Conservation (phyloP, 177 flowering plant species). For the Vitis hybrid region DNA sequence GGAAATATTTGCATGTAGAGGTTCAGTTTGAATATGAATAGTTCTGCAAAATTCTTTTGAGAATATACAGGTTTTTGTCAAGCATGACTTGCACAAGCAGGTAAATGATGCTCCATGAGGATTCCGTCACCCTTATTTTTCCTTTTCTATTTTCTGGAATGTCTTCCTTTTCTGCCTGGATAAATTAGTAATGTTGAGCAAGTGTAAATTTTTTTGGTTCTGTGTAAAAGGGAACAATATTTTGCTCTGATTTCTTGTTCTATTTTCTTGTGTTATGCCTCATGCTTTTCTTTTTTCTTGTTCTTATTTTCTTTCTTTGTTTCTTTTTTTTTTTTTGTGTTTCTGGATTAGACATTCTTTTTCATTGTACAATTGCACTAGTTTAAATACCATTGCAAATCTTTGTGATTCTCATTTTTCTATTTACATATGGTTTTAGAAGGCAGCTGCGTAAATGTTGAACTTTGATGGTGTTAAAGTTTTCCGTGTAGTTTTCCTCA, state of each 20-base stretch:
- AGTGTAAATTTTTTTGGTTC: constrained; percentile 1
- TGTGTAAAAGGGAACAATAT: background rate
- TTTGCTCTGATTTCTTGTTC: background rate
- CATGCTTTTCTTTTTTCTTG: too few species aligned
- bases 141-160: background rate
- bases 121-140: background rate
- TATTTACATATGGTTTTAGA: too few species aligned
- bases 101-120: background rate
- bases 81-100: background rate
- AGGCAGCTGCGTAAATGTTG: too few species aligned
- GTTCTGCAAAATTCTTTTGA: constrained; percentile 7
- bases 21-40: constrained; percentile 79
- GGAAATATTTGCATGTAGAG: constrained; percentile 70
- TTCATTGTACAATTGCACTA: too few species aligned
- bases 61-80: background rate
- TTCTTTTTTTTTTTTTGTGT: too few species aligned
- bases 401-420: too few species aligned
- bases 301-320: too few species aligned
- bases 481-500: too few species aligned
- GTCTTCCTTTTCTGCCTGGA: background rate
- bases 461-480: too few species aligned
- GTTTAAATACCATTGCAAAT: too few species aligned
- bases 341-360: too few species aligned
- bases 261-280: too few species aligned
- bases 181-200: background rate